Conservation (phyloP, 305 asterid species). For the Fraxinus sp. region DNA sequence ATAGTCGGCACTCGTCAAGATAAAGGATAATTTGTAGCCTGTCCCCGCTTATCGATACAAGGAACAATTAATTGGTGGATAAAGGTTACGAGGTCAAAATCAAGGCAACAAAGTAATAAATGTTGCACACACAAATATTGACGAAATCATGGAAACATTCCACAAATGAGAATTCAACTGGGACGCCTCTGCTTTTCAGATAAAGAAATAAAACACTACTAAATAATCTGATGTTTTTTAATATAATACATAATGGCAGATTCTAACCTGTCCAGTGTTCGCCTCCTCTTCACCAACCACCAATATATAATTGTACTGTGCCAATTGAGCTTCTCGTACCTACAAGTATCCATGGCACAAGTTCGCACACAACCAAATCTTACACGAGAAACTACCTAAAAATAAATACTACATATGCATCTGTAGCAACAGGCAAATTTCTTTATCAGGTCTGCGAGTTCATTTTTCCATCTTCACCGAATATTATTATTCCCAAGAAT, state of each 20-base stretch:
- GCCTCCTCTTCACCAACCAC: conserved; percentile 90
- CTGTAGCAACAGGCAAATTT: background rate
- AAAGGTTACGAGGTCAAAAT: background rate
- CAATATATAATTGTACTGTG: conserved; percentile 79
- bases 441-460: background rate
- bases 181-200: background rate
- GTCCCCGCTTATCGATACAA: background rate
- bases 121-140: background rate
- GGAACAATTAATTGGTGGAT: background rate
- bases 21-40: background rate
- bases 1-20: background rate
- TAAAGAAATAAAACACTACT: background rate
- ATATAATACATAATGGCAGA: background rate
- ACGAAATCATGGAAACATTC: background rate
- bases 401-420: background rate
- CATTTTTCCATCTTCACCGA: background rate
- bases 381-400: background rate
- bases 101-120: background rate
- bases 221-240: background rate
- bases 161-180: background rate
- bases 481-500: background rate
- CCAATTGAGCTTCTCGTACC: conserved; percentile 90
- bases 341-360: conserved; percentile 31
- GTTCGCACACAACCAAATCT: conserved; percentile 15
- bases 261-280: conserved; percentile 64